Evolutionary conservation across 495 filamentous ascomycete genomes (phyloP), one percentile per base, ranked within the genome.

Genomic region (Stereocaulon alpinum): DNA sequence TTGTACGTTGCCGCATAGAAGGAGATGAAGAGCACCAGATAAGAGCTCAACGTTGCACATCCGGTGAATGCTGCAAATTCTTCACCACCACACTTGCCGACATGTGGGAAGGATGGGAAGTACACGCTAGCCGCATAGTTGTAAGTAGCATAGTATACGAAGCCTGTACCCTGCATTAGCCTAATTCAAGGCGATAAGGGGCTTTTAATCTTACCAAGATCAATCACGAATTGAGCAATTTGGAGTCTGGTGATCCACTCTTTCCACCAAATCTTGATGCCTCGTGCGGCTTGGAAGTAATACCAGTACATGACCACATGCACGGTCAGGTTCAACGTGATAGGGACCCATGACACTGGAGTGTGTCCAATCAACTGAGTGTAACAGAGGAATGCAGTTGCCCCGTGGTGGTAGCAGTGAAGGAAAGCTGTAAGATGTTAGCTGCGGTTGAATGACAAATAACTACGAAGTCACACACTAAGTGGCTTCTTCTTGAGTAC

Each of bases 191-290:
- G 27, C 20, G 40, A 10, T 51, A 27, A 29, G 9, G 34, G 2
- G 22, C 6, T 10, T 2, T 3, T 0, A 22, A 4, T 0, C 52
- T 37, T 41, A 61, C 59, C 63, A 2, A 66, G 54, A 40, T 64
- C 64, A n/a, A 65, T 57, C 49, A 66, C 57, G 40, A 66, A 91
- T 71, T 91, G 87, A 66, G 80, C 78, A 71, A 91, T 91, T 71
- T 91, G 87, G 60, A 91, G 85, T 65, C 86, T 81, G 62, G 87
- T 91, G 72, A 91, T 88, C 82, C 87, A 91, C 71, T 90, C 83
- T 79, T 91, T 91, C 87, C 87, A 91, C 87, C 87, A 90, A 71
- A 91, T 88, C 60, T 77, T 78, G 72, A 91, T 79, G 63, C 87
- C 87, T 62, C 87, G 85, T 14, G 87, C 86, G 67, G 83, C 82